phyloP scores from a whole-genome alignment of 2,329 filamentous ascomycete species.

The Diplocarpon rosae region DNA sequence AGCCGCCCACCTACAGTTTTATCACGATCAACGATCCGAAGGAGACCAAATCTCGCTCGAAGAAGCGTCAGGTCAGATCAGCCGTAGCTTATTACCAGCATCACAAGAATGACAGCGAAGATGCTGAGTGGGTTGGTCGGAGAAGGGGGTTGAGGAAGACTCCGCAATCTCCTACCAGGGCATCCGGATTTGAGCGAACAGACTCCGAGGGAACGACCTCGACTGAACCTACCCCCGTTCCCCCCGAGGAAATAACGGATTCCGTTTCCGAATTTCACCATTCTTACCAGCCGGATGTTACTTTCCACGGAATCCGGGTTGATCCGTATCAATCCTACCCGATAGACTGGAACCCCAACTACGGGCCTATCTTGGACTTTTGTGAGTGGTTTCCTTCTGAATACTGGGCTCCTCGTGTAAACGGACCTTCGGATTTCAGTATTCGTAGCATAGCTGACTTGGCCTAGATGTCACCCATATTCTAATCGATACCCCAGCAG shows the following conservation, averaged over 20 bases:
- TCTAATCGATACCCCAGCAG: slow-evolving; percentile 6
- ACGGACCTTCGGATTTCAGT: no score
- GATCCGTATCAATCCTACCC: slow-evolving; percentile 8
- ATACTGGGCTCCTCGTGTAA: neutral
- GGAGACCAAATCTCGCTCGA: slow-evolving; percentile 6
- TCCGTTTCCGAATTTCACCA: neutral
- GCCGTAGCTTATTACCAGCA: slow-evolving; percentile 12
- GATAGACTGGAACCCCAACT: slow-evolving; percentile 6
- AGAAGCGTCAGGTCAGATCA: slow-evolving; percentile 9
- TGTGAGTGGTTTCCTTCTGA: slow-evolving; percentile 5
- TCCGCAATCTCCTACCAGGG: no score
- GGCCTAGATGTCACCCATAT: slow-evolving; percentile 3
- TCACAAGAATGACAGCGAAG: slow-evolving; percentile 7
- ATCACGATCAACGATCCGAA: slow-evolving; percentile 10
- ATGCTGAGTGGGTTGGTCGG: neutral
- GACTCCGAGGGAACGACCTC: no score
- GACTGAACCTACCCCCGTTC: no score
- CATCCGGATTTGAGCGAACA: no score
- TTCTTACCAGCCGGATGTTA: neutral
- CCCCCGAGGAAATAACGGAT: no score
- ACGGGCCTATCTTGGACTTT: slow-evolving; percentile 8
- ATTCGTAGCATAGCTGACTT: no score
- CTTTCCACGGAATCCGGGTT: slow-evolving; percentile 4
- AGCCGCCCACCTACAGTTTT: slow-evolving; percentile 8
- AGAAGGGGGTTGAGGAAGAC: no score